phyloP scores from a whole-genome alignment of 805 yeast genomes.

The Crinitomyces ghanaensis region DNA sequence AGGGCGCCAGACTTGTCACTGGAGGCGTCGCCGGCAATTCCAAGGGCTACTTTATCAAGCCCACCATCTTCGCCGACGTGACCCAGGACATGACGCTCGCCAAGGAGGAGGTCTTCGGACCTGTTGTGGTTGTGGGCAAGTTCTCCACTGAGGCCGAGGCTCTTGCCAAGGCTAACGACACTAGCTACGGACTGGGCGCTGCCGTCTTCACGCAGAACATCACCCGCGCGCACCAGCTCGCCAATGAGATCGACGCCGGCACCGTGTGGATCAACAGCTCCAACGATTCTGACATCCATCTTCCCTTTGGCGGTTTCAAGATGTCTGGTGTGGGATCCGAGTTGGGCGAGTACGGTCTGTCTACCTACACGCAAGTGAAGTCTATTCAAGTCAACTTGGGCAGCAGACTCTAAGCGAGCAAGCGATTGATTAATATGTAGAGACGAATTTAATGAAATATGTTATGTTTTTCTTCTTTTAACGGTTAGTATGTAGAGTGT shows the following conservation, averaged over 20 bases:
- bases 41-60: slow-evolving; percentile 40
- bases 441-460: too few species aligned
- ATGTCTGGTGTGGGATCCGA: slow-evolving; percentile 91
- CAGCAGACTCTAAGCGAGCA: slow-evolving; percentile 7
- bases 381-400: slow-evolving; percentile 43
- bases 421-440: too few species aligned
- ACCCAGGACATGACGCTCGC: slow-evolving; percentile 62
- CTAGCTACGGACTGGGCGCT: slow-evolving; percentile 64
- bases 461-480: too few species aligned
- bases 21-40: slow-evolving; percentile 54
- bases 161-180: slow-evolving; percentile 63
- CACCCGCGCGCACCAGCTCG: slow-evolving; percentile 62
- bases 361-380: slow-evolving; percentile 75
- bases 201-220: slow-evolving; percentile 75
- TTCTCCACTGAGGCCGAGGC: slow-evolving; percentile 78
- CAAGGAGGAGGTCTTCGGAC: slow-evolving; percentile 90
- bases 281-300: slow-evolving; percentile 75
- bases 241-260: slow-evolving; percentile 72
- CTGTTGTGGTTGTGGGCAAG: slow-evolving; percentile 76
- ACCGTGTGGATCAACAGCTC: slow-evolving; percentile 87
- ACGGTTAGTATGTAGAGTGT: too few species aligned
- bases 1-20: slow-evolving; percentile 72
- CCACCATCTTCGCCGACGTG: slow-evolving; percentile 82
- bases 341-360: slow-evolving; percentile 80
- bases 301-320: slow-evolving; percentile 91